Percentiles rank a stretch among this genome's conserved stretches.
These are phyloP conservation scores for Russula brevipes DNA, from an alignment of 768 basidiomycete genomes.

Conservation along the genomic window DNA sequence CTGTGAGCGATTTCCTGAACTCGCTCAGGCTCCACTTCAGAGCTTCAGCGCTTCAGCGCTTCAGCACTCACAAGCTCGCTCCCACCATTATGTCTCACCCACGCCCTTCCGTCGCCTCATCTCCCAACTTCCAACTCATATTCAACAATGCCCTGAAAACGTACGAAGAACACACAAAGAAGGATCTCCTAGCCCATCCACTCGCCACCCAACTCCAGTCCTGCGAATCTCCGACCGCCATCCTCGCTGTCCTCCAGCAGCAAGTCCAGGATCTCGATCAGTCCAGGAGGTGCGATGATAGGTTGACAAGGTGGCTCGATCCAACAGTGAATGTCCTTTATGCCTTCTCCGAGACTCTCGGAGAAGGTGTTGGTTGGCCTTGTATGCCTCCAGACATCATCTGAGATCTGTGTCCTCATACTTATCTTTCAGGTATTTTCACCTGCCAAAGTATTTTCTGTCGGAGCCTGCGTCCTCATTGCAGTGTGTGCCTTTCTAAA, in stretches of 20 bases:
- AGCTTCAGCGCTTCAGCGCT: too few relatives aligned
- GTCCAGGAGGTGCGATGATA: not conserved
- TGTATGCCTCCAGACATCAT: not conserved
- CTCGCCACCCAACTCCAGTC: too few relatives aligned
- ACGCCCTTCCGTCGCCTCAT: not conserved
- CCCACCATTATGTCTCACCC: not conserved
- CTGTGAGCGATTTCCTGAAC: too few relatives aligned
- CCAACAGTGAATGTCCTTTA: not conserved
- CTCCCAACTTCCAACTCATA: not conserved
- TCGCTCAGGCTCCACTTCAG: too few relatives aligned
- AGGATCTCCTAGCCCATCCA: too few relatives aligned
- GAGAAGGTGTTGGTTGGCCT: not conserved
- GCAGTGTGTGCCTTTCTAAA: not conserved
- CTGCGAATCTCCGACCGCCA: too few relatives aligned
- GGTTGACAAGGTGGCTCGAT: not conserved
- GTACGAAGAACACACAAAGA: too few relatives aligned
- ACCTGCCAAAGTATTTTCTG: not conserved
- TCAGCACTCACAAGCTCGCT: too few relatives aligned
- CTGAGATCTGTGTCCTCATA: not conserved
- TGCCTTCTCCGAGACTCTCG: not conserved
- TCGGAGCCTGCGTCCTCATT: not conserved
- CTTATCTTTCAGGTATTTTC: not conserved
- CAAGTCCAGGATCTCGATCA: too few relatives aligned
- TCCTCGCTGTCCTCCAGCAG: too few relatives aligned
- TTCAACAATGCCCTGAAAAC: not conserved